These are phyloP conservation scores for Talaromyces sp. DNA, from an alignment of 2,329 filamentous ascomycete genomes.

Conservation along the genomic window DNA sequence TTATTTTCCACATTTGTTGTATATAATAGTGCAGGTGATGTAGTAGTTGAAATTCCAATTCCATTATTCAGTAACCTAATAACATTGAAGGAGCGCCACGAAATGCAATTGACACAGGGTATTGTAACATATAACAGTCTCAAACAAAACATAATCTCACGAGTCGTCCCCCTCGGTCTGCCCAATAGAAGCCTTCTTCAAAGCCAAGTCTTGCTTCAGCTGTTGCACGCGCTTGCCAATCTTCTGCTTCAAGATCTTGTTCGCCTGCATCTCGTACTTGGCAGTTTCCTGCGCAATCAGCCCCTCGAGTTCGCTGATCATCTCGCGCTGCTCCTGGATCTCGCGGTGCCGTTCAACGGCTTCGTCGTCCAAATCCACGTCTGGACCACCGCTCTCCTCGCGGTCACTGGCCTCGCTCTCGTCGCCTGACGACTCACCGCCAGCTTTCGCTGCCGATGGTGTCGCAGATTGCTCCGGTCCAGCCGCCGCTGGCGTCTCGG, in stretches of 20 bases:
- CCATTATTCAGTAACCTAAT: neutral
- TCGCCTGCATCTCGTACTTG: slow-evolving; percentile 36
- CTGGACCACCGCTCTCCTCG: slow-evolving; percentile 20
- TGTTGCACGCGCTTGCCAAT: slow-evolving; percentile 40
- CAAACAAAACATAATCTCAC: slow-evolving; percentile 1
- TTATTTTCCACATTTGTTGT: neutral
- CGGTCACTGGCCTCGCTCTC: slow-evolving; percentile 35
- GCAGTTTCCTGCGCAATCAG: slow-evolving; percentile 34
- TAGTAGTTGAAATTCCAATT: neutral
- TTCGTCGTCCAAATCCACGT: slow-evolving; percentile 40
- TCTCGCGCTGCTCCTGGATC: slow-evolving; percentile 40
- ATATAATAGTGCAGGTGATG: neutral
- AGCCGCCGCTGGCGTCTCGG: slow-evolving; percentile 15
- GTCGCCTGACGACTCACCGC: slow-evolving; percentile 35
- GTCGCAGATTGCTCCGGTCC: slow-evolving; percentile 26
- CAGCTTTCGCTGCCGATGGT: slow-evolving; percentile 26
- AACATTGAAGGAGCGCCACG: neutral
- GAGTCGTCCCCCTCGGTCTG: slow-evolving; percentile 22
- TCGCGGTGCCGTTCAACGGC: slow-evolving; percentile 37
- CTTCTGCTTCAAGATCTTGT: slow-evolving; percentile 38
- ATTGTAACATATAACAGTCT: neutral
- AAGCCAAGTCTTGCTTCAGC: slow-evolving; percentile 38
- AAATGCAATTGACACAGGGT: slow-evolving; percentile 1
- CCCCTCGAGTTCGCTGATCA: slow-evolving; percentile 39
- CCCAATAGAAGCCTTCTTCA: slow-evolving; percentile 40